phyloP scores from a whole-genome alignment of 176 grass and related monocot species.

The Triticum turgidum region DNA sequence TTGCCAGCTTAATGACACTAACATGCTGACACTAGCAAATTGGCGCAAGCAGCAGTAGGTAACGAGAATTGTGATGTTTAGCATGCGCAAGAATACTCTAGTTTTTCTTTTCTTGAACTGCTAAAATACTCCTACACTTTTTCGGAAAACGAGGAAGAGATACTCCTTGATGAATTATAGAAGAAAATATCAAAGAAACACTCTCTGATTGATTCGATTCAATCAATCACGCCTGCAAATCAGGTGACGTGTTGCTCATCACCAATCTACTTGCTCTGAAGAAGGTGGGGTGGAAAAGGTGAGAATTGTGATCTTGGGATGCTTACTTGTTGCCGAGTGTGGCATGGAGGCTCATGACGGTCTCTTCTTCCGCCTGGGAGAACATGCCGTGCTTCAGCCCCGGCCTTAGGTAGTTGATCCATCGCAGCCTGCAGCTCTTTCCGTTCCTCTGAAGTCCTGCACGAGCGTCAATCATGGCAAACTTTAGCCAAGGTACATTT shows the following conservation, averaged over 20 bases:
- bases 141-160: too few relatives aligned
- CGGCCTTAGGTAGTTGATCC: too few relatives aligned
- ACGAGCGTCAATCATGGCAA: background rate
- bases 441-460: background rate
- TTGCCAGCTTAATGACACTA: background rate
- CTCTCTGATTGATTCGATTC: too few relatives aligned
- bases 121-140: too few relatives aligned
- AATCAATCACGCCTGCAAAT: background rate
- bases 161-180: too few relatives aligned
- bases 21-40: conserved; percentile 16
- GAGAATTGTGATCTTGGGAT: background rate
- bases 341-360: too few relatives aligned
- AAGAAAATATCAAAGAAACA: too few relatives aligned
- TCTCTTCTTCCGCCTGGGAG: too few relatives aligned
- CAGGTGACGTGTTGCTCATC: background rate
- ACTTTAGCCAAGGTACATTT: conserved; percentile 48
- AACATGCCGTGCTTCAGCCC: too few relatives aligned
- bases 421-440: too few relatives aligned
- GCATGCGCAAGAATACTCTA: background rate
- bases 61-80: background rate
- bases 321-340: too few relatives aligned
- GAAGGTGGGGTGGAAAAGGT: background rate
- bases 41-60: background rate
- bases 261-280: background rate
- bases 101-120: background rate